Conservation (phyloP, 1,284 basidiomycete genomes). For the Nidula niveotomentosa region DNA sequence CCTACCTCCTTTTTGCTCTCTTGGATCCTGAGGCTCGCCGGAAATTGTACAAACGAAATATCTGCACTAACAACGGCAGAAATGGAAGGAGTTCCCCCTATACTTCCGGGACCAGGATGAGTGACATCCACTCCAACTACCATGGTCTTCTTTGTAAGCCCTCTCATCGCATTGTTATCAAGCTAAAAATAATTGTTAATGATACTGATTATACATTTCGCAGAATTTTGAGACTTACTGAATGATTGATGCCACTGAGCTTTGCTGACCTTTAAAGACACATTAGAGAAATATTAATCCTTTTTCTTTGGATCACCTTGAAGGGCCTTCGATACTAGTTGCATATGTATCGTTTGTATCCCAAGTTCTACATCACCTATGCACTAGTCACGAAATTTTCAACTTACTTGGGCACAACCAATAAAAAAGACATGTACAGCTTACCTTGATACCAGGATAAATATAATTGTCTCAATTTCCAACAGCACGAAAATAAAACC, state of each 20-base stretch:
- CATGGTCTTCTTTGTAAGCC: constrained; percentile 74
- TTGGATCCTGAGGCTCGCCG: constrained; percentile 64
- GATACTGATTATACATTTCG: neutral
- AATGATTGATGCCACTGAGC: constrained; percentile 76
- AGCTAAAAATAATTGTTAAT: constrained; percentile 30
- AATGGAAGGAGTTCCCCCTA: constrained; percentile 68
- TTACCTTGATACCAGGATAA: constrained; percentile 71
- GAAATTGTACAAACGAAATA: constrained; percentile 66
- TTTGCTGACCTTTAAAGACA: constrained; percentile 76
- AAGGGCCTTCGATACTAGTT: constrained; percentile 53
- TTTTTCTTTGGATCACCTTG: constrained; percentile 45
- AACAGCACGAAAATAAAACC: constrained; percentile 66
- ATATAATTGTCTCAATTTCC: constrained; percentile 65
- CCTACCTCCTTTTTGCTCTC: constrained; percentile 65
- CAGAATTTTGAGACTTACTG: constrained; percentile 22
- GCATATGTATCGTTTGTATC: constrained; percentile 68
- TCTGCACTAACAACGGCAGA: constrained; percentile 75
- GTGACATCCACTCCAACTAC: constrained; percentile 81
- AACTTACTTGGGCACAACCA: too few species aligned
- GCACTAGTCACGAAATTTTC: constrained; percentile 27
- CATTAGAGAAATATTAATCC: constrained; percentile 77
- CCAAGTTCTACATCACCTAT: constrained; percentile 69
- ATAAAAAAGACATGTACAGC: neutral
- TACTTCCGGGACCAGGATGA: constrained; percentile 59
- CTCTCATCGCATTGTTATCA: constrained; percentile 51